Percentiles rank a stretch among this genome's conserved stretches.
Conservation (phyloP, 2,329 filamentous ascomycete species). For the Colletotrichum euphorbiae region DNA sequence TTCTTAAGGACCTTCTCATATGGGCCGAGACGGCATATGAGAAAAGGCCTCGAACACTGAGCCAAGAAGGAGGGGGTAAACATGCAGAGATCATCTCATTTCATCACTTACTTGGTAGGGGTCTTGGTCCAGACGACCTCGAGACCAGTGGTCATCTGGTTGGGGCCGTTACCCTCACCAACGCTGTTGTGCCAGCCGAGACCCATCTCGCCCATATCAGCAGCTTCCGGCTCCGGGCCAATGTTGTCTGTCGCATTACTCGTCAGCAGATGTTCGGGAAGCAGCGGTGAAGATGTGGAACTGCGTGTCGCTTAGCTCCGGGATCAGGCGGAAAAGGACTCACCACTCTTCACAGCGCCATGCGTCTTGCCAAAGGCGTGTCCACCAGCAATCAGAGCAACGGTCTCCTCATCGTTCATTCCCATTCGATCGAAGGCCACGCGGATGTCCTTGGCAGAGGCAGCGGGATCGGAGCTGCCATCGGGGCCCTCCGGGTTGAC, state of each 20-base stretch:
- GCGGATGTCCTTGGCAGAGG: slow-evolving; percentile 78
- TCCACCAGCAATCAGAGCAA: slow-evolving; percentile 81
- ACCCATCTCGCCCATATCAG: slow-evolving; percentile 73
- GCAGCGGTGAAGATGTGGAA: neutral
- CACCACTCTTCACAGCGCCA: slow-evolving; percentile 64
- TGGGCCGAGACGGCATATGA: neutral
- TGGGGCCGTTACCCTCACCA: slow-evolving; percentile 73
- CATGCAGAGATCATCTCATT: slow-evolving; percentile 17
- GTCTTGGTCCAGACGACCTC: slow-evolving; percentile 85
- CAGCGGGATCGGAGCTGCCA: slow-evolving; percentile 75
- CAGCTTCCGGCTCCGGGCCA: slow-evolving; percentile 74
- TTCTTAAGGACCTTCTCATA: slow-evolving; percentile 21
- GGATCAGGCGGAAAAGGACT: slow-evolving; percentile 1
- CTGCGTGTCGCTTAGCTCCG: neutral
- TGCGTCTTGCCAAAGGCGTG: slow-evolving; percentile 87
- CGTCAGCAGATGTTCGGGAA: slow-evolving; percentile 16
- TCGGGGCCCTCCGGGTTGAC: slow-evolving; percentile 85
- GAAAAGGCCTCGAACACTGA: slow-evolving; percentile 5
- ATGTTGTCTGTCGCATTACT: slow-evolving; percentile 66
- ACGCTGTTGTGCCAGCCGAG: slow-evolving; percentile 78
- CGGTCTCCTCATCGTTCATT: slow-evolving; percentile 86
- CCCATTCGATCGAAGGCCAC: slow-evolving; percentile 82
- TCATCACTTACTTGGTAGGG: slow-evolving; percentile 65
- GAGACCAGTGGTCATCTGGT: slow-evolving; percentile 80
- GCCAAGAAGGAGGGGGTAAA: neutral